Evolutionary conservation across 441 rosid genomes (phyloP).

Genomic region (Breynia disticha): DNA sequence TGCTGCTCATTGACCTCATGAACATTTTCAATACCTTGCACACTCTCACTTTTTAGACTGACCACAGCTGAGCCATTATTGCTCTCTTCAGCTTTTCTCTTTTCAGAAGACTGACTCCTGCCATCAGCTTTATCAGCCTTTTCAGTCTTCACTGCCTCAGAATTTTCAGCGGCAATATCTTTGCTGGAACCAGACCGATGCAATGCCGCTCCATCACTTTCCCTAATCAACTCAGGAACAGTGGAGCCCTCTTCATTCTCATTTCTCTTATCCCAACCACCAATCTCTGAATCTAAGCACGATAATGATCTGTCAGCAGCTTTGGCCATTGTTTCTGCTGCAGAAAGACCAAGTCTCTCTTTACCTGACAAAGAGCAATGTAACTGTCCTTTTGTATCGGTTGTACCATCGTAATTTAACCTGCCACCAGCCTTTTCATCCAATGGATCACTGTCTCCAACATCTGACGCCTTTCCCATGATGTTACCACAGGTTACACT

Average conservation of each 20-base stretch:
- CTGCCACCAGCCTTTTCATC: background rate
- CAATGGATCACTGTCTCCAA: background rate
- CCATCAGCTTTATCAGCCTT: slow-evolving; percentile 23
- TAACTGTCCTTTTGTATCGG: background rate
- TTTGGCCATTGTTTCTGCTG: slow-evolving; percentile 22
- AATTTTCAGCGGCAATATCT: slow-evolving; percentile 20
- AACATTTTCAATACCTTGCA: slow-evolving; percentile 21
- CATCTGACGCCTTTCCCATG: background rate
- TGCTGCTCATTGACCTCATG: slow-evolving; percentile 20
- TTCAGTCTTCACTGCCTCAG: slow-evolving; percentile 28
- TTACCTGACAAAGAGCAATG: slow-evolving; percentile 15
- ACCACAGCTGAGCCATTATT: slow-evolving; percentile 26
- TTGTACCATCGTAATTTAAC: background rate
- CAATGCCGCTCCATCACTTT: slow-evolving; percentile 20
- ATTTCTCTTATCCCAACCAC: slow-evolving; percentile 23
- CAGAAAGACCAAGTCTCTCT: slow-evolving; percentile 21
- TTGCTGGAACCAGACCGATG: slow-evolving; percentile 18
- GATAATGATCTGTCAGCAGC: slow-evolving; percentile 27
- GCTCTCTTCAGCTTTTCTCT: slow-evolving; percentile 21
- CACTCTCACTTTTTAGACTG: slow-evolving; percentile 24
- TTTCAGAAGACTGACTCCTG: slow-evolving; percentile 16
- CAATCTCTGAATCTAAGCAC: slow-evolving; percentile 14
- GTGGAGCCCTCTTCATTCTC: slow-evolving; percentile 16
- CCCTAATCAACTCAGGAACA: slow-evolving; percentile 19
- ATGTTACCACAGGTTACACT: background rate